phyloP scores from a whole-genome alignment of 768 basidiomycete species.

The Rhodotorula babjevae region DNA sequence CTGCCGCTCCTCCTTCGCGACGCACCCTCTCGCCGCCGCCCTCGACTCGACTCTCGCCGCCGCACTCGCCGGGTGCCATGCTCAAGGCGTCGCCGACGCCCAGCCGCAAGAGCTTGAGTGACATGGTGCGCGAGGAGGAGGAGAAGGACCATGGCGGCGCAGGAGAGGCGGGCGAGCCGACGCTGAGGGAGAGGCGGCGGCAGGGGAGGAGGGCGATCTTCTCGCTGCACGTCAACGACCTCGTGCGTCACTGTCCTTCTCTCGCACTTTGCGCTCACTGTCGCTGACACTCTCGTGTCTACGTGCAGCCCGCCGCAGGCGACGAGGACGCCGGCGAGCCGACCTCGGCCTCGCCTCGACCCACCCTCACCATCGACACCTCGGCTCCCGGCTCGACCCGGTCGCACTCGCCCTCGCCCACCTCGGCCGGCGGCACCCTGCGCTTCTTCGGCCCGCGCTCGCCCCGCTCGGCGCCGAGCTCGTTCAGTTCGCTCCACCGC shows the following conservation, averaged over 20 bases:
- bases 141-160: constrained; percentile 3
- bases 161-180: neutral
- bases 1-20: neutral
- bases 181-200: neutral
- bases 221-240: constrained; percentile 27
- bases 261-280: no score
- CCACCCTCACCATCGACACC: constrained; percentile 6
- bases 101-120: constrained; percentile 24
- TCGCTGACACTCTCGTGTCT: no score
- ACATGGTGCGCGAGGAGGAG: constrained; percentile 30
- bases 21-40: neutral
- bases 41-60: neutral
- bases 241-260: constrained; percentile 3
- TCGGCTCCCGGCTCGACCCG: neutral
- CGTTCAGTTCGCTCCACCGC: constrained; percentile 2
- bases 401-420: constrained; percentile 7
- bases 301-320: neutral
- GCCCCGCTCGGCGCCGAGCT: neutral
- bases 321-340: constrained; percentile 2
- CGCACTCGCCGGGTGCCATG: neutral
- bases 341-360: neutral
- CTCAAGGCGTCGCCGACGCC: neutral
- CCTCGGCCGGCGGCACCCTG: neutral
- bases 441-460: constrained; percentile 19
- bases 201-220: constrained; percentile 12